A percentile compares a stretch with the other conserved stretches of the same genome.
phyloP scores from a whole-genome alignment of 169 alveolate genomes.

The Plasmodium coatneyi region DNA sequence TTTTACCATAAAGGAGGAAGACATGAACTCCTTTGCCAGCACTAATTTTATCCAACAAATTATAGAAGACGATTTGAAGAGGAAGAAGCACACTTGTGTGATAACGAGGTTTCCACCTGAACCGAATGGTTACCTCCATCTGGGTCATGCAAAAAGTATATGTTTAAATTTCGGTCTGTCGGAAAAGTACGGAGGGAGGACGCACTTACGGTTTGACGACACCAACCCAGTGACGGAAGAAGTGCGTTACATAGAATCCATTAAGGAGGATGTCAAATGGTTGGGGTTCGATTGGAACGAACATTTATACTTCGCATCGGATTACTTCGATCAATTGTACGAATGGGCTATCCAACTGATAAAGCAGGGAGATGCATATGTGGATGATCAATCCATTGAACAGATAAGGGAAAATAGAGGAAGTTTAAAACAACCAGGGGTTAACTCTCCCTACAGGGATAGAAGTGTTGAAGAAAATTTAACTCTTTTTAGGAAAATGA shows the following conservation, averaged over 20 bases:
- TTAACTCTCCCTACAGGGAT: slow-evolving; percentile 94
- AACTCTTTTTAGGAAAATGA: slow-evolving; percentile 95
- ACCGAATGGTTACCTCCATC: slow-evolving; percentile 99
- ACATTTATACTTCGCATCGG: slow-evolving; percentile 95
- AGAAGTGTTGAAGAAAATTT: slow-evolving; percentile 97
- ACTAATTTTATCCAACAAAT: slow-evolving; percentile 87
- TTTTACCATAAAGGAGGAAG: slow-evolving; percentile 5
- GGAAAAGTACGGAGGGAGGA: slow-evolving; percentile 92
- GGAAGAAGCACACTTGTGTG: slow-evolving; percentile 83
- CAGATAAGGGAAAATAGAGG: slow-evolving; percentile 93
- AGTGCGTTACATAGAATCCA: slow-evolving; percentile 94
- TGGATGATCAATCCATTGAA: slow-evolving; percentile 95
- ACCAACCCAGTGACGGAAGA: slow-evolving; percentile 99
- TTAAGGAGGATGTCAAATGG: slow-evolving; percentile 95
- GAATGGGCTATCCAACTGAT: slow-evolving; percentile 96
- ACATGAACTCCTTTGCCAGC: slow-evolving; percentile 4
- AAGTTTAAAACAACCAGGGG: slow-evolving; percentile 88
- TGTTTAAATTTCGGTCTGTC: slow-evolving; percentile 97
- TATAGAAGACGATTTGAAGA: slow-evolving; percentile 85
- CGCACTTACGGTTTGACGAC: slow-evolving; percentile 98
- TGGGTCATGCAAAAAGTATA: slow-evolving; percentile 99
- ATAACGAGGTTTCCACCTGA: slow-evolving; percentile 99
- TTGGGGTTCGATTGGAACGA: slow-evolving; percentile 96
- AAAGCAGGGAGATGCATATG: slow-evolving; percentile 97
- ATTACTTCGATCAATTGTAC: slow-evolving; percentile 97